A percentile compares a stretch with the other conserved stretches of the same genome.
phyloP scores from a whole-genome alignment of 2,329 filamentous ascomycete species.

The Ophiostoma piceae region DNA sequence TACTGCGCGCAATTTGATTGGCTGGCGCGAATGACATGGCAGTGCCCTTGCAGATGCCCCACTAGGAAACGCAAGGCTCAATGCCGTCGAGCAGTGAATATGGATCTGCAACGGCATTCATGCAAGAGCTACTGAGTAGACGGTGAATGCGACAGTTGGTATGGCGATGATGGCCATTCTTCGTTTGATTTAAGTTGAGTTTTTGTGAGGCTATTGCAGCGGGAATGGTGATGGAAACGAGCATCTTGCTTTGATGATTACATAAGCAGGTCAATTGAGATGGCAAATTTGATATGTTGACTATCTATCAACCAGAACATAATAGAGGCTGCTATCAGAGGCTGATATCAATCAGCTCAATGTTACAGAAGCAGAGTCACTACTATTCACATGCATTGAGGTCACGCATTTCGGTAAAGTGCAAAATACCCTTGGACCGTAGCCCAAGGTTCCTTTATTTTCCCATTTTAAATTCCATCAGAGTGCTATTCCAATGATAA shows the following conservation, averaged over 20 bases:
- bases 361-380: too few relatives aligned
- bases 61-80: neutral
- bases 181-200: neutral
- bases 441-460: conserved; percentile 11
- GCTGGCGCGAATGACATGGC: neutral
- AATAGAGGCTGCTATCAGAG: neutral
- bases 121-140: neutral
- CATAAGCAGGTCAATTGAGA: neutral
- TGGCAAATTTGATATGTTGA: neutral
- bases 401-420: neutral
- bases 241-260: neutral
- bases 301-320: neutral
- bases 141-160: neutral
- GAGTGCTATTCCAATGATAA: neutral
- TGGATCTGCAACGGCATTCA: neutral
- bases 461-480: conserved; percentile 4
- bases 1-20: neutral
- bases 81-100: neutral
- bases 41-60: neutral
- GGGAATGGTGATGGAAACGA: neutral
- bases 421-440: neutral
- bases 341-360: too few relatives aligned
- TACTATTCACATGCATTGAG: too few relatives aligned
- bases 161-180: neutral
- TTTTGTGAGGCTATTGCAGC: neutral